A percentile compares a stretch with the other conserved stretches of the same genome.
Conservation (phyloP, 331 rosid species). For the Erythrophleum ivorense region DNA sequence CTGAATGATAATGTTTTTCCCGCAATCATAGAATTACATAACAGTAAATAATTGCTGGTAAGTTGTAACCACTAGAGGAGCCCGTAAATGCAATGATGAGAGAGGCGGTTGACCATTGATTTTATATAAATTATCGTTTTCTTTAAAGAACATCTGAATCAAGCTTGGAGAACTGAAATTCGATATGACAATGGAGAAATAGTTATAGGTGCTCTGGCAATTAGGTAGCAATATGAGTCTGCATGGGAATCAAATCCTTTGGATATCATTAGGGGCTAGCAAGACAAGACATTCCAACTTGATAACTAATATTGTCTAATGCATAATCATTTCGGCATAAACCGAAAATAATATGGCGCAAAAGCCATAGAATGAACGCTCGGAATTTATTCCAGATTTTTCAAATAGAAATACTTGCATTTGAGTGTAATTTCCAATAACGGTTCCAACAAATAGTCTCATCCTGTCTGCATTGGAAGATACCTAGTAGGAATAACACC, state of each 20-base stretch:
- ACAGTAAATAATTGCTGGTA: conserved; percentile 34
- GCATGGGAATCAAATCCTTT: conserved; percentile 27
- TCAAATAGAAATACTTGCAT: background rate
- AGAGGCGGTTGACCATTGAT: conserved; percentile 11
- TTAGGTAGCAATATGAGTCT: background rate
- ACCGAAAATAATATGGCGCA: background rate
- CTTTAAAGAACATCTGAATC: background rate
- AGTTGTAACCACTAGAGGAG: conserved; percentile 30
- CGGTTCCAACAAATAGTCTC: background rate
- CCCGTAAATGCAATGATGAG: conserved; percentile 36
- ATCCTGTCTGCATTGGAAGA: background rate
- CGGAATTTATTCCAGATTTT: background rate
- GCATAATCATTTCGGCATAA: conserved; percentile 15
- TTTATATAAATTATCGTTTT: background rate
- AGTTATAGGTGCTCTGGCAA: background rate
- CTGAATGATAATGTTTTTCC: conserved; percentile 54
- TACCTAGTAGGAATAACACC: background rate
- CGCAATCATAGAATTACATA: conserved; percentile 49
- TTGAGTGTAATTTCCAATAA: background rate
- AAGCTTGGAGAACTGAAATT: conserved; percentile 2
- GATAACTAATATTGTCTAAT: background rate
- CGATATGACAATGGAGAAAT: background rate
- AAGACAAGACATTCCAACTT: conserved; percentile 40
- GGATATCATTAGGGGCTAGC: conserved; percentile 9
- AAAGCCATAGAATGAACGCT: background rate